Evolutionary conservation across 345 rosid genomes (phyloP).

Genomic region (Hevea brasiliensis): DNA sequence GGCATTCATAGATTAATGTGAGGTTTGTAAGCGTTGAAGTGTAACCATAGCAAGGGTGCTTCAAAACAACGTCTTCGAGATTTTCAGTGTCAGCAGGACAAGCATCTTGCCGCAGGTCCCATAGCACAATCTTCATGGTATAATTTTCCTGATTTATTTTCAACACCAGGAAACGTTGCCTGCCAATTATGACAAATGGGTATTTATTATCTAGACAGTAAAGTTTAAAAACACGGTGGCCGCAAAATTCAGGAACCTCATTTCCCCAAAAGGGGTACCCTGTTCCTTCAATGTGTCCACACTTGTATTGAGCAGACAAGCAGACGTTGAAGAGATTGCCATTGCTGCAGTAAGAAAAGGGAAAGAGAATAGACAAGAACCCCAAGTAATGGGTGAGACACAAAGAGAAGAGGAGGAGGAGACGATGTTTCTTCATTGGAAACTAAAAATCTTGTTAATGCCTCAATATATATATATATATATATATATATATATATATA

Average conservation of each 20-base stretch:
- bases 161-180: not conserved
- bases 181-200: not conserved
- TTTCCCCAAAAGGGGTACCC: not conserved
- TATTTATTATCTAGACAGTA: not conserved
- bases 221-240: not conserved
- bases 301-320: not conserved
- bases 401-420: not conserved
- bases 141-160: not conserved
- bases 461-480: too few species aligned
- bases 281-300: not conserved
- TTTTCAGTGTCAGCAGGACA: too few species aligned
- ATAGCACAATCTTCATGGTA: not conserved
- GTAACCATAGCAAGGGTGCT: not conserved
- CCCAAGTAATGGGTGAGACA: not conserved
- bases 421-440: not conserved
- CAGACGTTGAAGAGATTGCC: not conserved
- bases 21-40: not conserved
- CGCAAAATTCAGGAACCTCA: not conserved
- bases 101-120: not conserved
- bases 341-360: not conserved
- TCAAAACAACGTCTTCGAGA: not conserved
- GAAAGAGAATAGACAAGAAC: not conserved
- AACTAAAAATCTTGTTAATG: too few species aligned
- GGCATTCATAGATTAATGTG: not conserved
- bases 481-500: too few species aligned